phyloP scores from a whole-genome alignment of 495 filamentous ascomycete genomes.

The Thermochaetoides thermophila region DNA sequence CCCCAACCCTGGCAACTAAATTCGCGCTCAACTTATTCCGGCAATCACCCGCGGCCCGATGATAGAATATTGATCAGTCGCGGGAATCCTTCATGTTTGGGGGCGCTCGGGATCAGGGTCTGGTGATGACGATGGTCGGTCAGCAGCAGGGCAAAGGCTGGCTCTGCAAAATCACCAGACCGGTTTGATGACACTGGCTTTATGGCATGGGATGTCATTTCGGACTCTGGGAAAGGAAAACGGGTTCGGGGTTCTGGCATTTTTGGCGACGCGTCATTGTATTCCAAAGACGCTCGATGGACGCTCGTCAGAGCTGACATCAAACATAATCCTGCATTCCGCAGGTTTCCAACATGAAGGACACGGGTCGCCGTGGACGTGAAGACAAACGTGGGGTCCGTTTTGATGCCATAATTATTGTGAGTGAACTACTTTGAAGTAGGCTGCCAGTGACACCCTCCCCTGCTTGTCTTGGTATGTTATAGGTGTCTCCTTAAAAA shows the following conservation, averaged over 20 bases:
- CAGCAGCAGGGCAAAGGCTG: not conserved
- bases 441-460: too few species aligned
- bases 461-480: too few species aligned
- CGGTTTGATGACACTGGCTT: constrained; percentile 4
- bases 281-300: constrained; percentile 8
- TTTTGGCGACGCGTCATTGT: constrained; percentile 9
- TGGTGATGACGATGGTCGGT: constrained; percentile 2
- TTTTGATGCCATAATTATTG: too few species aligned
- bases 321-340: too few species aligned
- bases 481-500: too few species aligned
- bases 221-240: constrained; percentile 6
- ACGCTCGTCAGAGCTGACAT: too few species aligned
- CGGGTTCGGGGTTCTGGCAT: constrained; percentile 5
- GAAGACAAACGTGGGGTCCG: too few species aligned
- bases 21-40: constrained; percentile 7
- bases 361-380: too few species aligned
- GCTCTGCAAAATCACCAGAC: not conserved
- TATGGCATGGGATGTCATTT: constrained; percentile 11
- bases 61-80: constrained; percentile 2
- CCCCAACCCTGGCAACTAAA: constrained; percentile 36
- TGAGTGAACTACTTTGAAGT: too few species aligned
- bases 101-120: constrained; percentile 2
- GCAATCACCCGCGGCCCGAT: constrained; percentile 1
- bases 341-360: too few species aligned
- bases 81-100: constrained; percentile 1